Evolutionary conservation across 805 yeast genomes (phyloP), one percentile per base, ranked within the genome.

Genomic region (Metschnikowia amazonensis): DNA sequence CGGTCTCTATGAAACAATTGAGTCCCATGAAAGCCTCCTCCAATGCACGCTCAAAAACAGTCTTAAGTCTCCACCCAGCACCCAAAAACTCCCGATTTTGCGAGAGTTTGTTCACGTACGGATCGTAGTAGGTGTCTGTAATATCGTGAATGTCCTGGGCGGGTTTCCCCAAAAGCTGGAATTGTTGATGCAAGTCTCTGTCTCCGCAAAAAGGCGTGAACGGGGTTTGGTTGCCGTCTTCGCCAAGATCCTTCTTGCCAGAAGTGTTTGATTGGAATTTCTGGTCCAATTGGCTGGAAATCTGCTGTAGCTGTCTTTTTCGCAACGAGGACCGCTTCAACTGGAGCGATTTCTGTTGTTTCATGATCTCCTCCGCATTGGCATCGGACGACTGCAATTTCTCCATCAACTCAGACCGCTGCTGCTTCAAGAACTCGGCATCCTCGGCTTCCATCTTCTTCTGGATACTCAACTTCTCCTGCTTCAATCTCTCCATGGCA

Each of bases 141-240:
- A 59, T 45, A 24, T 62, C 63, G 28, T 58, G 64, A 29, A 52
- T 47, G 21, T 59, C 60, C 11, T 48, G 37, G 4, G 65, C 59
- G 9, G 60, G 59, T 20, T 64, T 56, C 21, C 53, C 54, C 49
- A 70, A 57, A 23, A 82, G 65, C 9, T 64, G 67, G 65, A 80
- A 89, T 24, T 76, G 72, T 44, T 73, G 72, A 20, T 70, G 65
- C 6, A 69, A 49, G 47, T 84, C 82, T 49, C 94, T 74, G 66
- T 92, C 98, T 36, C 97, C 97, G 59, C 84, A 82, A 67, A 92
- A 92, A 7, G 98, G 98, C 9, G 98, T 89, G 63, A 90, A 92
- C 14, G 98, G 98, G 6, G 63, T 54, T 33, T 46, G 48, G 36
- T 39, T 44, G 25, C 25, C 36, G 24, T 59, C 64, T 25, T 48